These are phyloP conservation scores for Prosopis cineraria DNA, from an alignment of 306 rosid genomes.

Conservation along the genomic window DNA sequence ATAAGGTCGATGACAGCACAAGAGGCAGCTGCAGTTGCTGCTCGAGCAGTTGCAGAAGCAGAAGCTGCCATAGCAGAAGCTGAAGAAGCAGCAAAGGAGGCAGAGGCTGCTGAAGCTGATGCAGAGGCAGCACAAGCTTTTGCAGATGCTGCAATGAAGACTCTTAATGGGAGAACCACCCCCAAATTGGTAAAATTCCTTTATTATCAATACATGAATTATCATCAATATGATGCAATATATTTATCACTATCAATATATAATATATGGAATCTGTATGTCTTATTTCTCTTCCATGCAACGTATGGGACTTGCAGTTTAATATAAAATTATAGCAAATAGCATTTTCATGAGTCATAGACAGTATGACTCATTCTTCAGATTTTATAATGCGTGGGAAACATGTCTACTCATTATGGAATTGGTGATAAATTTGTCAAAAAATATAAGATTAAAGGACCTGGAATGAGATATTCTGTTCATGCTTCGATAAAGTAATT, in stretches of 20 bases:
- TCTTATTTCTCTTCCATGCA: not conserved
- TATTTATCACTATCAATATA: too few relatives aligned
- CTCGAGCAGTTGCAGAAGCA: conserved; percentile 87
- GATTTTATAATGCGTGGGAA: not conserved
- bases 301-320: not conserved
- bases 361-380: not conserved
- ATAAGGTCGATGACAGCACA: conserved; percentile 76
- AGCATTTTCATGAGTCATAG: not conserved
- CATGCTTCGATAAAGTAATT: conserved; percentile 8
- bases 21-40: conserved; percentile 87
- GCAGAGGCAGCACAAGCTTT: conserved; percentile 83
- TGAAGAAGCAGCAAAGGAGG: conserved; percentile 86
- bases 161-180: conserved; percentile 59
- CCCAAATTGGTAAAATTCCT: conserved; percentile 66
- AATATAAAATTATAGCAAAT: not conserved
- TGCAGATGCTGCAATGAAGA: conserved; percentile 78
- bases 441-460: not conserved
- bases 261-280: too few relatives aligned
- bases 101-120: conserved; percentile 95
- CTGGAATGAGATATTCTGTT: not conserved
- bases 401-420: not conserved
- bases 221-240: too few relatives aligned
- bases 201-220: not conserved
- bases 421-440: not conserved
- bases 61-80: conserved; percentile 93